phyloP scores from a whole-genome alignment of 2,329 filamentous ascomycete species.

The Diaporthe ampelina region DNA sequence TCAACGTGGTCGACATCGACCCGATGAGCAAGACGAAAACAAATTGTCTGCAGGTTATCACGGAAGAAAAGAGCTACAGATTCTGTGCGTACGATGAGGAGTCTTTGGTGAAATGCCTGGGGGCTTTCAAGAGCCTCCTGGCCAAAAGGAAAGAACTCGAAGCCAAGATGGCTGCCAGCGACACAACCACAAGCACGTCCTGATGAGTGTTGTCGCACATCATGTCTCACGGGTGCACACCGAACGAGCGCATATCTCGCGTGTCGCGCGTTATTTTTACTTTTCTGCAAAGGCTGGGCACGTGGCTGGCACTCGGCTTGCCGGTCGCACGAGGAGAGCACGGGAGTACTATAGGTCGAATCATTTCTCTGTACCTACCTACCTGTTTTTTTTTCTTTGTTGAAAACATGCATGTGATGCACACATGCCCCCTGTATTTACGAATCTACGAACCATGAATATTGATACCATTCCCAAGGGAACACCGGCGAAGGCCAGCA shows the following conservation, averaged over 20 bases:
- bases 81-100: slow-evolving; percentile 88
- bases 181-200: slow-evolving; percentile 35
- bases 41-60: slow-evolving; percentile 92
- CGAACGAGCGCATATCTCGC: slow-evolving; percentile 23
- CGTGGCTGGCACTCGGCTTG: slow-evolving; percentile 36
- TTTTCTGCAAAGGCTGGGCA: slow-evolving; percentile 29
- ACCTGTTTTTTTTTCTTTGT: background rate
- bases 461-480: slow-evolving; percentile 39
- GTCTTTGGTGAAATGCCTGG: slow-evolving; percentile 84
- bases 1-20: slow-evolving; percentile 94
- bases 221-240: slow-evolving; percentile 10
- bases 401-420: slow-evolving; percentile 36
- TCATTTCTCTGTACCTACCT: slow-evolving; percentile 36
- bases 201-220: slow-evolving; percentile 11
- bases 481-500: background rate
- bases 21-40: slow-evolving; percentile 86
- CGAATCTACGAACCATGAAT: slow-evolving; percentile 40
- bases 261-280: slow-evolving; percentile 17
- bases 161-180: slow-evolving; percentile 58
- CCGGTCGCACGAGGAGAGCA: slow-evolving; percentile 35
- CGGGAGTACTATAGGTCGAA: slow-evolving; percentile 33
- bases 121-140: slow-evolving; percentile 89
- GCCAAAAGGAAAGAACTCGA: slow-evolving; percentile 77
- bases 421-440: slow-evolving; percentile 39
- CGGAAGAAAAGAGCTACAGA: slow-evolving; percentile 87